Evolutionary conservation across 129 eudicot genomes (phyloP).

Genomic region (Helianthus tuberosus): DNA sequence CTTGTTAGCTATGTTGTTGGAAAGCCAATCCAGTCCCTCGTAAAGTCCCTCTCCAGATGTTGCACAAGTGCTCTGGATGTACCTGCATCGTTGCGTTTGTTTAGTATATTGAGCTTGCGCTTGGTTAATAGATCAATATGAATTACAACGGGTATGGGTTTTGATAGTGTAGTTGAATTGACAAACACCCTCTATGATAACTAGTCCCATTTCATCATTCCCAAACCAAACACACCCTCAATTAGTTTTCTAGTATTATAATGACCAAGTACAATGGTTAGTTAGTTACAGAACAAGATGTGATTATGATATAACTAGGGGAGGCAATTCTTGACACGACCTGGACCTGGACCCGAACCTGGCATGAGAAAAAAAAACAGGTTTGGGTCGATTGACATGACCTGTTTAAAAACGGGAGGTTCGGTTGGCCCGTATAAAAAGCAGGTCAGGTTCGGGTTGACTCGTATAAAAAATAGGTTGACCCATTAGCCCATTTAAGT

Average conservation of each 20-base stretch:
- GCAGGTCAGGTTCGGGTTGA: too few relatives aligned
- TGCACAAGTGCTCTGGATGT: constrained; percentile 99
- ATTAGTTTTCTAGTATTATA: not conserved
- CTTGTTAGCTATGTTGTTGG: constrained; percentile 99
- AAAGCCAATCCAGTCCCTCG: constrained; percentile 98
- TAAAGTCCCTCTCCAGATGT: constrained; percentile 99
- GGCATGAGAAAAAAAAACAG: too few relatives aligned
- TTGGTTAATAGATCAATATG: not conserved
- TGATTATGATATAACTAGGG: not conserved
- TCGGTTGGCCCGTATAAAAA: too few relatives aligned
- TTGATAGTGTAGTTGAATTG: not conserved
- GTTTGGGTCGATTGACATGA: too few relatives aligned
- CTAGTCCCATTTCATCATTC: not conserved
- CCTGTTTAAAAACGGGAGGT: too few relatives aligned
- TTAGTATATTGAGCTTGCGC: not conserved
- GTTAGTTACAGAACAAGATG: not conserved
- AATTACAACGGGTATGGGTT: not conserved
- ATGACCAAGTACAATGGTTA: not conserved
- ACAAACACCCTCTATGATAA: not conserved
- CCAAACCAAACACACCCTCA: not conserved
- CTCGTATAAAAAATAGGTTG: too few relatives aligned
- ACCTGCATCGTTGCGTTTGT: constrained; percentile 46
- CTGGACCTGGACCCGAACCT: too few relatives aligned
- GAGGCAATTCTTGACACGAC: not conserved
- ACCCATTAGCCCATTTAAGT: too few relatives aligned